These are phyloP conservation scores for Elaeagnus macrophylla DNA, from an alignment of 306 rosid species.

Conservation along the genomic window DNA sequence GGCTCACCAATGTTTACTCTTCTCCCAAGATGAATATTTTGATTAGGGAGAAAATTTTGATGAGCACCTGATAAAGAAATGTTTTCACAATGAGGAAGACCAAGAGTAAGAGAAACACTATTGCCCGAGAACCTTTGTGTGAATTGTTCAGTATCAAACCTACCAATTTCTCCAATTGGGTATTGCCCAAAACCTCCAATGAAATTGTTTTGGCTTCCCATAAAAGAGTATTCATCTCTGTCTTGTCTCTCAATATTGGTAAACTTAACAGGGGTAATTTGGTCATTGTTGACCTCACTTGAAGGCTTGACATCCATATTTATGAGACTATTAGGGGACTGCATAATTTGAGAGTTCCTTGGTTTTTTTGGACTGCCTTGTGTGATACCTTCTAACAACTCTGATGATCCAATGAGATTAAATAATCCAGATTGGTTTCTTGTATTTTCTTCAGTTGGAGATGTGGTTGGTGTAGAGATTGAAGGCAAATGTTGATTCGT, in stretches of 20 bases:
- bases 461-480: constrained; percentile 38
- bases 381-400: constrained; percentile 64
- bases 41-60: constrained; percentile 62
- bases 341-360: constrained; percentile 44
- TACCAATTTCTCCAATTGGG: constrained; percentile 76
- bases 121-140: constrained; percentile 75
- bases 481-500: constrained; percentile 33
- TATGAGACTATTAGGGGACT: constrained; percentile 33
- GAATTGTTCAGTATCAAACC: constrained; percentile 68
- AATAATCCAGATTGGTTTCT: constrained; percentile 52
- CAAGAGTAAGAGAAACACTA: constrained; percentile 85
- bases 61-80: constrained; percentile 56
- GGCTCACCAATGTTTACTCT: constrained; percentile 59
- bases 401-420: constrained; percentile 71
- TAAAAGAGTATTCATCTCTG: constrained; percentile 73
- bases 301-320: constrained; percentile 39
- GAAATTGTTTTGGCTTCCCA: constrained; percentile 69
- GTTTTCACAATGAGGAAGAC: constrained; percentile 85
- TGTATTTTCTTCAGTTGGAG: constrained; percentile 38
- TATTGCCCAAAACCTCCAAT: constrained; percentile 76
- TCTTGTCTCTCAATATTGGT: constrained; percentile 44
- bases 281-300: constrained; percentile 36
- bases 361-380: constrained; percentile 73
- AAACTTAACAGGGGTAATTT: constrained; percentile 42
- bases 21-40: constrained; percentile 62